These are phyloP conservation scores for Sporopachydermia cereana DNA, from an alignment of 1,139 yeast species.

Conservation along the genomic window DNA sequence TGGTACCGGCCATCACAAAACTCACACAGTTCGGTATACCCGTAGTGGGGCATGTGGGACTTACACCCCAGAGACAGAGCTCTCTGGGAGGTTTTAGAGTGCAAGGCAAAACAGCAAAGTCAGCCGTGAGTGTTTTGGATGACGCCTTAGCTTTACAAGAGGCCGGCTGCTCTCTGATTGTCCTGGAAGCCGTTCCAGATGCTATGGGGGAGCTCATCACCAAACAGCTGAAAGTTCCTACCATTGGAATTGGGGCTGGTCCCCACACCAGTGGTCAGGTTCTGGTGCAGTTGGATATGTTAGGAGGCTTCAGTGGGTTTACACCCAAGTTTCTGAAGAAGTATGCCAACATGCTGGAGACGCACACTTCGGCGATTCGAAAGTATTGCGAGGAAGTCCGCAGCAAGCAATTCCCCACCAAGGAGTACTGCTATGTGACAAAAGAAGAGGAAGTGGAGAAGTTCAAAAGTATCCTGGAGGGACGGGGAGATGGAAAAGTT, in stretches of 20 bases:
- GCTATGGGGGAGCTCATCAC: conserved; percentile 61
- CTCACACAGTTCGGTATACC: conserved; percentile 68
- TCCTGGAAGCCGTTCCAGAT: conserved; percentile 81
- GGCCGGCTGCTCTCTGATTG: conserved; percentile 68
- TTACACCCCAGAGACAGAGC: conserved; percentile 81
- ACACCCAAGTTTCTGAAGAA: conserved; percentile 69
- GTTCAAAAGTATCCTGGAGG: conserved; percentile 24
- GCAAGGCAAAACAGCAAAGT: conserved; percentile 53
- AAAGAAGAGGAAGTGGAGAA: conserved; percentile 51
- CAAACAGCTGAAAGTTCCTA: conserved; percentile 49
- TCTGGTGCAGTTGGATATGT: conserved; percentile 71
- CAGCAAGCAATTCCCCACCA: conserved; percentile 43
- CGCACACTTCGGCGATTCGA: conserved; percentile 41
- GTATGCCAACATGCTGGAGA: conserved; percentile 42
- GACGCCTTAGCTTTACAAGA: conserved; percentile 63
- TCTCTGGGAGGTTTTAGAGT: conserved; percentile 78
- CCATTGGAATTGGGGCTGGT: conserved; percentile 96
- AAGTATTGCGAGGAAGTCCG: conserved; percentile 51
- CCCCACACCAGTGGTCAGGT: conserved; percentile 79
- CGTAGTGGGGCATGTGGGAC: conserved; percentile 84
- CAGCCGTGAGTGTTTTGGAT: conserved; percentile 47
- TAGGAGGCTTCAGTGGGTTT: conserved; percentile 51
- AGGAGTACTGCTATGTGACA: conserved; percentile 61
- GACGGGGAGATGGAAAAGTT: no score
- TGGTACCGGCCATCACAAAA: conserved; percentile 35